Percentiles rank a stretch among this genome's conserved stretches.
Evolutionary conservation across 2,329 filamentous ascomycete species (phyloP).

Genomic region (Trichophaea hybrida): DNA sequence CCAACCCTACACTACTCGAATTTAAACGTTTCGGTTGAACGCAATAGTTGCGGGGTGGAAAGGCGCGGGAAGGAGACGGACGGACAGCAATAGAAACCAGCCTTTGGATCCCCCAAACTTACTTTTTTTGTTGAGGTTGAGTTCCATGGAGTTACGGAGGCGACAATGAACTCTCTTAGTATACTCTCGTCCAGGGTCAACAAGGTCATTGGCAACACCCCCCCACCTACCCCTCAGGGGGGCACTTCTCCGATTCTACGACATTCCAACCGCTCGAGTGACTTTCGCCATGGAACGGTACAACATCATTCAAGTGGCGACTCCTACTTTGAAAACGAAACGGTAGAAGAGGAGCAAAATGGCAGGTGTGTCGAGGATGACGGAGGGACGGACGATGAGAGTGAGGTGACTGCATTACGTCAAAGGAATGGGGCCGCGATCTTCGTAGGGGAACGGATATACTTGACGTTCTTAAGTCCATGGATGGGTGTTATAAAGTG

Average conservation of each 20-base stretch:
- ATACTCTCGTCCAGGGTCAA: conserved; percentile 71
- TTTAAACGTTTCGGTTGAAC: too few relatives aligned
- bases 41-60: too few relatives aligned
- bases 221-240: conserved; percentile 34
- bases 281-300: neutral
- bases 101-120: too few relatives aligned
- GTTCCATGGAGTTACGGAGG: conserved; percentile 34
- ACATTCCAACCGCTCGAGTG: neutral
- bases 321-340: conserved; percentile 22
- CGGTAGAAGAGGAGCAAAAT: conserved; percentile 28
- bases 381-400: conserved; percentile 32
- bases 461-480: conserved; percentile 49
- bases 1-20: too few relatives aligned
- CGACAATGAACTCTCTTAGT: conserved; percentile 92
- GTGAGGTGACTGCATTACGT: conserved; percentile 29
- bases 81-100: too few relatives aligned
- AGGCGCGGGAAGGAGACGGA: too few relatives aligned
- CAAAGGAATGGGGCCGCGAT: conserved; percentile 19
- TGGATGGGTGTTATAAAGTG: conserved; percentile 63
- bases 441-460: conserved; percentile 25
- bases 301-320: neutral
- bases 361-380: conserved; percentile 30
- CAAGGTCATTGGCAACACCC: conserved; percentile 41
- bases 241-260: conserved; percentile 27
- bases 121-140: neutral